Conservation (phyloP, 192 early-diverging fungal genomes). For the Glomus cerebriforme region DNA sequence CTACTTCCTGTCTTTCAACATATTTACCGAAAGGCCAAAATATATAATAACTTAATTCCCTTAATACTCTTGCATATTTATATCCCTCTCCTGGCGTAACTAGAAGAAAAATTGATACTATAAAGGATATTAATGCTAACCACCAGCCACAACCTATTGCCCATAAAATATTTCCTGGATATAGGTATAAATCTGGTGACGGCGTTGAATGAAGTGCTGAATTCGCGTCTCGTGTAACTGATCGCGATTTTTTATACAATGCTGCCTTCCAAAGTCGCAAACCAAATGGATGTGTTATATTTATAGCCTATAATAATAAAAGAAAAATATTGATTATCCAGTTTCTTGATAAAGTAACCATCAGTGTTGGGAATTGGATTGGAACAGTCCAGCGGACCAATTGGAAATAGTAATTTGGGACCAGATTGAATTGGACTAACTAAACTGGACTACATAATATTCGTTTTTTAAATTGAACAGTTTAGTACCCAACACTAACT, state of each 20-base stretch:
- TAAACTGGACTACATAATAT: too few relatives aligned
- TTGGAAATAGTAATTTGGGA: too few relatives aligned
- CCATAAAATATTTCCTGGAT: conserved; percentile 88
- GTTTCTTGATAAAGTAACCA: not conserved
- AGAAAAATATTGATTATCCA: not conserved
- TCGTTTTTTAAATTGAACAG: too few relatives aligned
- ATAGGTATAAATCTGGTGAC: conserved; percentile 67
- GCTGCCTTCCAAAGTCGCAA: conserved; percentile 96
- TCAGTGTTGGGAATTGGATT: too few relatives aligned
- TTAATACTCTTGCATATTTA: conserved; percentile 63
- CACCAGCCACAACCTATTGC: conserved; percentile 88
- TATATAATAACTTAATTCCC: conserved; percentile 83
- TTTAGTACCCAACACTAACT: too few relatives aligned
- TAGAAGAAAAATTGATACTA: conserved; percentile 62
- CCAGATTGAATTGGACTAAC: too few relatives aligned
- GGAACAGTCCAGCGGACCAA: too few relatives aligned
- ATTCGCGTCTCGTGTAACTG: conserved; percentile 79
- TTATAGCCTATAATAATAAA: conserved; percentile 63
- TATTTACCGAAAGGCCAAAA: conserved; percentile 97
- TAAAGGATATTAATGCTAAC: conserved; percentile 68
- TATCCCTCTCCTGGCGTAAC: conserved; percentile 58
- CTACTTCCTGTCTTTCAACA: conserved; percentile 60
- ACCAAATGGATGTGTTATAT: conserved; percentile 89
- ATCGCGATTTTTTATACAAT: conserved; percentile 91
- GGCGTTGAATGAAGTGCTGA: conserved; percentile 78